Percentiles rank a stretch among this genome's conserved stretches.
These are phyloP conservation scores for Didymella lethalis DNA, from an alignment of 2,329 filamentous ascomycete species.

Conservation along the genomic window DNA sequence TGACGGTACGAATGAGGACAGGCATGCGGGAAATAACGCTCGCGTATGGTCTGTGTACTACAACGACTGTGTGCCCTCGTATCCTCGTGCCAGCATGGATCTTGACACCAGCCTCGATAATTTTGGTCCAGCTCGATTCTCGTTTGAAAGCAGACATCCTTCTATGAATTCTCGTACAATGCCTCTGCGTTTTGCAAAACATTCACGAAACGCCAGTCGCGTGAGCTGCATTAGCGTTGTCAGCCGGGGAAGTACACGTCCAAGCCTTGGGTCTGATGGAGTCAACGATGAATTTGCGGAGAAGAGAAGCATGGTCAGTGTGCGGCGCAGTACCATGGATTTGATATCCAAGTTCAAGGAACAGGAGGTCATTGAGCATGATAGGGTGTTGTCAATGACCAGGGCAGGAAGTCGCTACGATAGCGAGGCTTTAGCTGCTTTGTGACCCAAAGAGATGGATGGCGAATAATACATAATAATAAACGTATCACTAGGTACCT, in stretches of 20 bases:
- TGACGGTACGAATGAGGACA: conserved; percentile 25
- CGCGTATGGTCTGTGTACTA: conserved; percentile 49
- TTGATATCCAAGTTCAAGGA: conserved; percentile 49
- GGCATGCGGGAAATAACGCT: conserved; percentile 32
- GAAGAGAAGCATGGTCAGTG: conserved; percentile 43
- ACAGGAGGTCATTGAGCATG: conserved; percentile 48
- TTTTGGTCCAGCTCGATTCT: conserved; percentile 28
- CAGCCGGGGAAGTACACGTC: conserved; percentile 28
- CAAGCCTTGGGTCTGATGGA: conserved; percentile 24
- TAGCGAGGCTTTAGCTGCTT: conserved; percentile 3
- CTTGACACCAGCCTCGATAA: conserved; percentile 24
- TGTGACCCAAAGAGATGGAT: background rate
- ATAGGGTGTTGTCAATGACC: conserved; percentile 37
- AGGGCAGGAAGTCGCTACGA: conserved; percentile 23
- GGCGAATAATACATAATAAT: conserved; percentile 1
- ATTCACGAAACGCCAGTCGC: conserved; percentile 35
- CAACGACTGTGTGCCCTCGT: conserved; percentile 42
- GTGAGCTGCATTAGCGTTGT: conserved; percentile 32
- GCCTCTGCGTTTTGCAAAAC: conserved; percentile 21
- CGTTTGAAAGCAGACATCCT: conserved; percentile 28
- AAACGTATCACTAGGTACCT: background rate
- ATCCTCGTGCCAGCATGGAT: conserved; percentile 37
- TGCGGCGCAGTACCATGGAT: conserved; percentile 53
- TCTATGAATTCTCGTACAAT: conserved; percentile 28
- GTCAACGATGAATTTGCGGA: conserved; percentile 29